A percentile compares a stretch with the other conserved stretches of the same genome.
Conservation (phyloP, 352 stramenopile genomes). For the Globisporangium abappressorium region DNA sequence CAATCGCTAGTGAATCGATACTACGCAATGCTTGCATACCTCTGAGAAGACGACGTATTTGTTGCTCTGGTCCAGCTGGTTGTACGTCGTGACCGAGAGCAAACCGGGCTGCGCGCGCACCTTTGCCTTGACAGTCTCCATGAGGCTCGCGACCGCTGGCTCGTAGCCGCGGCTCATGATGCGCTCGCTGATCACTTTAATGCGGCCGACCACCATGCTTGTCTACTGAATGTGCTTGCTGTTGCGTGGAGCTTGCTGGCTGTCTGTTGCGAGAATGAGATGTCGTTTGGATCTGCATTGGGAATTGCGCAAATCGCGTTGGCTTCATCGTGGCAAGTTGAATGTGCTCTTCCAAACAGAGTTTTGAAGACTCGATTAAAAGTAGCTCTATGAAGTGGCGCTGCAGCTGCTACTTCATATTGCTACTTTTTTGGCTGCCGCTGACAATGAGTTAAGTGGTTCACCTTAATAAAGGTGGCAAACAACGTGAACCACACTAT, state of each 20-base stretch:
- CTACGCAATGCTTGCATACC: slow-evolving; percentile 24
- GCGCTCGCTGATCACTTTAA: slow-evolving; percentile 81
- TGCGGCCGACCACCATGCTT: slow-evolving; percentile 35
- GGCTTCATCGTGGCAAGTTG: slow-evolving; percentile 22
- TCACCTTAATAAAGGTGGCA: too few species aligned
- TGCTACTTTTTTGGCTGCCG: neutral
- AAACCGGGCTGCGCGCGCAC: slow-evolving; percentile 74
- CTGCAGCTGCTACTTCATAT: neutral
- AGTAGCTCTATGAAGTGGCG: neutral
- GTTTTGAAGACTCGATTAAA: neutral
- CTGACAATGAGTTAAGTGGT: neutral
- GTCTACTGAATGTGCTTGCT: neutral
- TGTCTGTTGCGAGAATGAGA: neutral
- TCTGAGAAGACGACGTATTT: slow-evolving; percentile 90
- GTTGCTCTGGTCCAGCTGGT: slow-evolving; percentile 70
- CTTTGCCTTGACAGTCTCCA: slow-evolving; percentile 84
- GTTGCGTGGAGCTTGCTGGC: neutral
- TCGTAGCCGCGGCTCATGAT: slow-evolving; percentile 88
- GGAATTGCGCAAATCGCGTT: slow-evolving; percentile 8
- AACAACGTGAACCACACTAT: too few species aligned
- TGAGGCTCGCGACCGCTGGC: slow-evolving; percentile 75
- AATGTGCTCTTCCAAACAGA: slow-evolving; percentile 8
- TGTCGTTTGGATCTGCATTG: slow-evolving; percentile 7
- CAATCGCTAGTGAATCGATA: neutral
- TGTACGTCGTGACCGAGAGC: slow-evolving; percentile 76